Conservation (phyloP, 371 early-diverging fungal species). For the Mortierella sp. region DNA sequence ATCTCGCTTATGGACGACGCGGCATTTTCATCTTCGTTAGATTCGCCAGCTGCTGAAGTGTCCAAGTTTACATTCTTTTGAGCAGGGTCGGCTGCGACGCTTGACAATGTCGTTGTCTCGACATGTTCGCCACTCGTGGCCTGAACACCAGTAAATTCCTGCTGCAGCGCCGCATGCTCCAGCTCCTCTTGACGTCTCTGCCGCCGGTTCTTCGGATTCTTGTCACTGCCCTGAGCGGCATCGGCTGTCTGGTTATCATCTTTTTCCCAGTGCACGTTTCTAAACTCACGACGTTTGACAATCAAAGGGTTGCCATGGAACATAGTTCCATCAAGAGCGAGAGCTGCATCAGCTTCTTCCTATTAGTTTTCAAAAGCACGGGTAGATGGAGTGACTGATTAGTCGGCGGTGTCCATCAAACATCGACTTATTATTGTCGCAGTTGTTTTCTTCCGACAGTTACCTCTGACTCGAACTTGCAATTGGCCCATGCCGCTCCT, state of each 20-base stretch:
- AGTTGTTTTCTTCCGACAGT: neutral
- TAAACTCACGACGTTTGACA: conserved; percentile 27
- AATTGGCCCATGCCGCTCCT: conserved; percentile 27
- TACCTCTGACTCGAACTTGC: conserved; percentile 42
- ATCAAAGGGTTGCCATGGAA: conserved; percentile 30
- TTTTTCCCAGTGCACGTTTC: neutral
- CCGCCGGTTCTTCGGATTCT: no score
- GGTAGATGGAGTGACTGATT: no score
- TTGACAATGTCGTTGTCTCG: no score
- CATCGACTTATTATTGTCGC: no score
- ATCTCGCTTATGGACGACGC: neutral
- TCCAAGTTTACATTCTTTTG: no score
- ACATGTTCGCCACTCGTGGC: no score
- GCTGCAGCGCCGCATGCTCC: no score
- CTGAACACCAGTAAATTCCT: no score
- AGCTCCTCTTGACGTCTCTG: no score
- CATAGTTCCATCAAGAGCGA: conserved; percentile 33
- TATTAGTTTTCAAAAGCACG: conserved; percentile 3
- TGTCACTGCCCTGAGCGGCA: no score
- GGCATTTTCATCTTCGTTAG: neutral
- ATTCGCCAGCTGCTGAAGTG: neutral
- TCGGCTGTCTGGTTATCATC: conserved; percentile 1
- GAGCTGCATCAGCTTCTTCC: conserved; percentile 33
- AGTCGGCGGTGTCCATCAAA: no score
- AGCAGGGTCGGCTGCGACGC: no score